Conservation (phyloP, 805 yeast species). For the Saturnispora zaruensis region DNA sequence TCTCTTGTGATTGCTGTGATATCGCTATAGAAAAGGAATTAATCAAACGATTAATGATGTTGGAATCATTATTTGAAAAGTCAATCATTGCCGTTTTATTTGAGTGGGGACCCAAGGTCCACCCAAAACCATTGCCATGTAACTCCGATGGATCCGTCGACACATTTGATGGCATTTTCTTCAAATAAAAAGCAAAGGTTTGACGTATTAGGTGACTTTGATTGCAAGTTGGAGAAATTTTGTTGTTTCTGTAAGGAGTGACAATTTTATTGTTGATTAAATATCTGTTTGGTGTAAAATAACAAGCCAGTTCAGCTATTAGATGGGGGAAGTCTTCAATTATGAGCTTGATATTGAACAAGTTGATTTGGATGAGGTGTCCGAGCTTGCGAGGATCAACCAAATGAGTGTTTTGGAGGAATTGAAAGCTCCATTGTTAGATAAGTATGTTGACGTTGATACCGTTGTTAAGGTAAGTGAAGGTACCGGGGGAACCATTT, state of each 20-base stretch:
- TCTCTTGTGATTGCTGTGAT: constrained; percentile 26
- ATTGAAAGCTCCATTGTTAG: constrained; percentile 9
- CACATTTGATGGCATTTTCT: background rate
- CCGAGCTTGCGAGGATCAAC: constrained; percentile 1
- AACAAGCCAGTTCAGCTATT: background rate
- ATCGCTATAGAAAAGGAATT: constrained; percentile 29
- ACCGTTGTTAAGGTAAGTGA: constrained; percentile 15
- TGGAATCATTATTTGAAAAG: constrained; percentile 13
- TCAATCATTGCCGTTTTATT: background rate
- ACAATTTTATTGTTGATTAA: background rate
- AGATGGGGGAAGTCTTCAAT: constrained; percentile 1
- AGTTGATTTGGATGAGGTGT: background rate
- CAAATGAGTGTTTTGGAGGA: background rate
- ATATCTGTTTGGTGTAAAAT: background rate
- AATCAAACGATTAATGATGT: constrained; percentile 21
- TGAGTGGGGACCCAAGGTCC: background rate
- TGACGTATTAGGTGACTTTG: background rate
- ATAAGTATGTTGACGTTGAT: constrained; percentile 12
- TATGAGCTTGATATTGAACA: background rate
- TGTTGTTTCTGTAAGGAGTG: background rate
- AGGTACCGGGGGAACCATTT: constrained; percentile 28
- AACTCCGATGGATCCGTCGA: background rate
- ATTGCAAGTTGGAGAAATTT: background rate
- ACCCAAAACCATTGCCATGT: background rate
- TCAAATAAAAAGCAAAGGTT: background rate